Evolutionary conservation across 2,329 filamentous ascomycete genomes (phyloP), one percentile per base, ranked within the genome.

Genomic region (Pleomassaria siparia): DNA sequence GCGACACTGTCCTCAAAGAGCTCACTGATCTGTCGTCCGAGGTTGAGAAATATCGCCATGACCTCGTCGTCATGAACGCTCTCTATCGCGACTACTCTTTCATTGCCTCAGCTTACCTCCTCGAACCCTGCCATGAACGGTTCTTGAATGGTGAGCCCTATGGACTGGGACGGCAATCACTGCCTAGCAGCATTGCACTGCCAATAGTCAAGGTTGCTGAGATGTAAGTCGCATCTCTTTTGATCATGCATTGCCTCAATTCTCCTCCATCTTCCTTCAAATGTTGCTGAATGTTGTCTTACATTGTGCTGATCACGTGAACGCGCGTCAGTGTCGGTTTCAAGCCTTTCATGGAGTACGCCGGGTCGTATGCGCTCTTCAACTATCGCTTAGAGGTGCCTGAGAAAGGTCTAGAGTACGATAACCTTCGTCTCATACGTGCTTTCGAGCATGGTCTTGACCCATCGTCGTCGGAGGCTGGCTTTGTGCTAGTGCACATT

Each of bases 401-500:
- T n/a, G 66, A 73, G 9, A 72, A 76, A 47, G 81, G 81, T 18
- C 69, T 80, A 13, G 72, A 75, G 12, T 85, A 85, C 57, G 70
- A 75, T 30, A 85, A 85, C 75, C 78, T 96, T 20, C 87, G 90
- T 10, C 83, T 96, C 25, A 86, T 96, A 64, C 88, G 92, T 28
- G 92, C 90, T 20, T 97, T 96, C 62, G 91, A 96, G 73, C 83
- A 87, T 60, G 92, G 92, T 12, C 83, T 96, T 8, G 88, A 96
- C 68, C 88, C 88, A 0, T 80, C 80, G 25, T 95, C 89, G 2
- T 96, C 91, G 7, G 92, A 96, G 71, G 92, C 92, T 1, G 92
- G 92, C 41, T 96, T 97, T 68, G 90, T 96, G n/a, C 81, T 96
- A 11, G 91, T 94, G 4, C 92, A 96, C 70, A 85, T 97, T 43